These are phyloP conservation scores for Maudiozyma barnettii DNA, from an alignment of 805 yeast species.

Conservation along the genomic window DNA sequence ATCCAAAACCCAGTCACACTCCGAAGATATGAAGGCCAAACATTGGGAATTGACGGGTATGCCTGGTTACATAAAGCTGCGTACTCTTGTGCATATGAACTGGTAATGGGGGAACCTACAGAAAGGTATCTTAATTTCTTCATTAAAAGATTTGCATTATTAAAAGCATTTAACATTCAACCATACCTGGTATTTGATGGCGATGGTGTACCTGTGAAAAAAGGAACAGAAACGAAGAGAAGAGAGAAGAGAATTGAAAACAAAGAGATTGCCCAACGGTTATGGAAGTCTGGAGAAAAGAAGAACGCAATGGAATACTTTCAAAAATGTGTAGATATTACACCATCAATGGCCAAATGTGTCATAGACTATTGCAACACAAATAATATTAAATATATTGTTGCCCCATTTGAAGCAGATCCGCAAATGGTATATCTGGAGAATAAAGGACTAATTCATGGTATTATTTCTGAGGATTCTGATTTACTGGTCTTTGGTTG, in stretches of 20 bases:
- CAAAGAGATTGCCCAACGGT: constrained; percentile 43
- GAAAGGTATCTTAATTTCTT: constrained; percentile 63
- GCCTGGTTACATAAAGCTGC: constrained; percentile 93
- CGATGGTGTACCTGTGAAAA: constrained; percentile 70
- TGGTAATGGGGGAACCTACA: constrained; percentile 64
- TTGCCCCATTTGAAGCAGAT: constrained; percentile 98
- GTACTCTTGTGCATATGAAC: constrained; percentile 71
- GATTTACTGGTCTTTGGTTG: constrained; percentile 89
- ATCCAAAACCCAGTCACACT: constrained; percentile 55
- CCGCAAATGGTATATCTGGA: constrained; percentile 92
- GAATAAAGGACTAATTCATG: constrained; percentile 62
- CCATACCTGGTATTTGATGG: constrained; percentile 95
- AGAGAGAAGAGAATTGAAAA: constrained; percentile 48
- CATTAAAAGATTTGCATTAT: constrained; percentile 54
- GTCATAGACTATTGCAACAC: constrained; percentile 62
- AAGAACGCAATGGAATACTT: constrained; percentile 57
- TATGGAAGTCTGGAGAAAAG: constrained; percentile 44
- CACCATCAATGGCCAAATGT: constrained; percentile 85
- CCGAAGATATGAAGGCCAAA: constrained; percentile 56
- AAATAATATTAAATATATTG: constrained; percentile 57
- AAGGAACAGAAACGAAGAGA: constrained; percentile 61
- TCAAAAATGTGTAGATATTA: constrained; percentile 74
- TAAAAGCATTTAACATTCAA: constrained; percentile 53
- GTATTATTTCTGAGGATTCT: constrained; percentile 88
- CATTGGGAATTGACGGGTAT: constrained; percentile 88